These are phyloP conservation scores for Pezicula radicicola DNA, from an alignment of 2,329 filamentous ascomycete species.

Conservation along the genomic window DNA sequence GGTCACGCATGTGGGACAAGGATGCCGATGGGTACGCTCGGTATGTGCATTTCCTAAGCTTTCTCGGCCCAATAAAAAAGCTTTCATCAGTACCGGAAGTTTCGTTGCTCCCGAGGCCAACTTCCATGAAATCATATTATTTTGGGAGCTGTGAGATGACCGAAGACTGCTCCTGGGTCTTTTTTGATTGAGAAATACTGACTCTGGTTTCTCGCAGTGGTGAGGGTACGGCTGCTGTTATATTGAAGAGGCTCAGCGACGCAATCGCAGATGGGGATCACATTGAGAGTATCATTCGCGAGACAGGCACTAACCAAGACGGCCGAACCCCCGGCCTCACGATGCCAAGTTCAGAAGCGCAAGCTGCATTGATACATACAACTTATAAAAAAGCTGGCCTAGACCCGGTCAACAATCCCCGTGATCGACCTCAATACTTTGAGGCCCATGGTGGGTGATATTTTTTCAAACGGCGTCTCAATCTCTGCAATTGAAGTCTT, in stretches of 20 bases:
- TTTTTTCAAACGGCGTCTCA: no score
- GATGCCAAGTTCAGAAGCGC: constrained; percentile 44
- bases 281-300: constrained; percentile 51
- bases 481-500: no score
- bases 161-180: no score
- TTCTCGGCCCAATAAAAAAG: no score
- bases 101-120: no score
- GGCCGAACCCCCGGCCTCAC: constrained; percentile 55
- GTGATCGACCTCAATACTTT: constrained; percentile 3
- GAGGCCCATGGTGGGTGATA: constrained; percentile 14
- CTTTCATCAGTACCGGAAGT: no score
- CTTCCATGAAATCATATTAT: no score
- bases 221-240: constrained; percentile 54
- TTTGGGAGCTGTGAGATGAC: no score
- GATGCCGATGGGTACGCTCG: constrained; percentile 7
- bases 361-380: constrained; percentile 20
- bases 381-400: constrained; percentile 4
- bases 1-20: constrained; percentile 35
- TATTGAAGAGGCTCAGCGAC: constrained; percentile 55
- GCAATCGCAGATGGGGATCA: constrained; percentile 56
- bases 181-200: no score
- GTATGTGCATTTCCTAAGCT: no score
- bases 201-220: not conserved
- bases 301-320: constrained; percentile 52
- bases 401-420: not conserved